These are phyloP conservation scores for Umbelopsis sp. DNA, from an alignment of 192 early-diverging fungal genomes.

Conservation along the genomic window DNA sequence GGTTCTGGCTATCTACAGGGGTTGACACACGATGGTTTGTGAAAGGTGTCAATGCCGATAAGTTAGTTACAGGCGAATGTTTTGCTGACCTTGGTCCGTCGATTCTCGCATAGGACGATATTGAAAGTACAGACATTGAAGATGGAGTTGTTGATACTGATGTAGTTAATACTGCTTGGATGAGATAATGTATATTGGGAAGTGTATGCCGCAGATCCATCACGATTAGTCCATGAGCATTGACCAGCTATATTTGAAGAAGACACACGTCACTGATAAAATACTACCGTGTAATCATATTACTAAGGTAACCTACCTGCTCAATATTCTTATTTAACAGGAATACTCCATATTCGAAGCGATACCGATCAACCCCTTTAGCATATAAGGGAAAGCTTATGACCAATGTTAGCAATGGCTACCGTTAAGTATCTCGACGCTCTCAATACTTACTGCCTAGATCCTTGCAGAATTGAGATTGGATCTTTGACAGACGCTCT, in stretches of 20 bases:
- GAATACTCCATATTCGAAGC: conserved; percentile 86
- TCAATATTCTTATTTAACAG: conserved; percentile 86
- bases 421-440: neutral
- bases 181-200: conserved; percentile 67
- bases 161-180: conserved; percentile 51
- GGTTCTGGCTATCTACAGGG: neutral
- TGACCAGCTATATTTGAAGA: conserved; percentile 62
- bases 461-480: conserved; percentile 36
- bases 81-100: neutral
- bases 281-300: no score
- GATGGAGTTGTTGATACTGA: conserved; percentile 40
- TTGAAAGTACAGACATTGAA: conserved; percentile 37
- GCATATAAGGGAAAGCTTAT: conserved; percentile 74
- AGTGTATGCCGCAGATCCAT: conserved; percentile 73
- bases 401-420: neutral
- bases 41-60: neutral
- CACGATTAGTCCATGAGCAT: conserved; percentile 60
- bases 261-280: no score
- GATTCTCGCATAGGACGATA: conserved; percentile 33
- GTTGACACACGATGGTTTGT: neutral
- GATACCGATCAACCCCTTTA: conserved; percentile 63
- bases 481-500: conserved; percentile 63
- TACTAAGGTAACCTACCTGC: conserved; percentile 58
- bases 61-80: neutral
- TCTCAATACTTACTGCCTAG: conserved; percentile 37